These are phyloP conservation scores for Daedalea quercina DNA, from an alignment of 768 basidiomycete genomes.

Conservation along the genomic window DNA sequence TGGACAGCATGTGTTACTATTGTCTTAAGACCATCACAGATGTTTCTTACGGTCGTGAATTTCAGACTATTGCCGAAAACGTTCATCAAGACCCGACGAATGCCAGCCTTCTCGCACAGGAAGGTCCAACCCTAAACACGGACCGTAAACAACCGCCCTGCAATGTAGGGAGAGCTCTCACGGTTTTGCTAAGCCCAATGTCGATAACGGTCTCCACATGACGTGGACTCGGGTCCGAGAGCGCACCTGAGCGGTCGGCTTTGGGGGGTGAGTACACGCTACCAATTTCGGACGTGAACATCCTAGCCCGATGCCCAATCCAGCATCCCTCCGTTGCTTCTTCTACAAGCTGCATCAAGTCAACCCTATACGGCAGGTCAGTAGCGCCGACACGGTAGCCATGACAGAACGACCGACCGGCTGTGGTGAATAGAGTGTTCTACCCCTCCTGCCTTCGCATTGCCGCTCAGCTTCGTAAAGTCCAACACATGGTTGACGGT, in stretches of 20 bases:
- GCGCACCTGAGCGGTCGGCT: slow-evolving; percentile 38
- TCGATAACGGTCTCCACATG: slow-evolving; percentile 87
- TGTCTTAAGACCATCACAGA: not conserved
- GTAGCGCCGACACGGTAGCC: not conserved
- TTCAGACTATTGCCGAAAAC: slow-evolving; percentile 91
- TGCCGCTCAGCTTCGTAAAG: slow-evolving; percentile 91
- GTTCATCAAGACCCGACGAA: slow-evolving; percentile 91
- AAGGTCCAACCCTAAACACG: slow-evolving; percentile 69
- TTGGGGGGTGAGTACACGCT: slow-evolving; percentile 87
- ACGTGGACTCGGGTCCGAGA: slow-evolving; percentile 25
- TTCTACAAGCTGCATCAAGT: slow-evolving; percentile 77
- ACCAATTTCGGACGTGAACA: slow-evolving; percentile 74
- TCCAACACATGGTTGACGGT: slow-evolving; percentile 96
- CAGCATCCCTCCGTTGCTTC: slow-evolving; percentile 91
- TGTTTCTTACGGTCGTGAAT: slow-evolving; percentile 68
- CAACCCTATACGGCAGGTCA: slow-evolving; percentile 36
- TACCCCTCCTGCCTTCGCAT: slow-evolving; percentile 69
- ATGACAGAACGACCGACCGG: slow-evolving; percentile 37
- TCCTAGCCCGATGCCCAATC: slow-evolving; percentile 85
- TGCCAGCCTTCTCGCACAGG: slow-evolving; percentile 87
- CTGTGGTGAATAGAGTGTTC: slow-evolving; percentile 68
- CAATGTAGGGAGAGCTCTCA: not conserved
- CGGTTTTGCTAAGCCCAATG: slow-evolving; percentile 53
- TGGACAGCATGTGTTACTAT: not conserved
- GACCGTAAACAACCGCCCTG: not conserved